A percentile compares a stretch with the other conserved stretches of the same genome.
phyloP scores from a whole-genome alignment of 768 basidiomycete genomes.

The Boletus eberwhitei region DNA sequence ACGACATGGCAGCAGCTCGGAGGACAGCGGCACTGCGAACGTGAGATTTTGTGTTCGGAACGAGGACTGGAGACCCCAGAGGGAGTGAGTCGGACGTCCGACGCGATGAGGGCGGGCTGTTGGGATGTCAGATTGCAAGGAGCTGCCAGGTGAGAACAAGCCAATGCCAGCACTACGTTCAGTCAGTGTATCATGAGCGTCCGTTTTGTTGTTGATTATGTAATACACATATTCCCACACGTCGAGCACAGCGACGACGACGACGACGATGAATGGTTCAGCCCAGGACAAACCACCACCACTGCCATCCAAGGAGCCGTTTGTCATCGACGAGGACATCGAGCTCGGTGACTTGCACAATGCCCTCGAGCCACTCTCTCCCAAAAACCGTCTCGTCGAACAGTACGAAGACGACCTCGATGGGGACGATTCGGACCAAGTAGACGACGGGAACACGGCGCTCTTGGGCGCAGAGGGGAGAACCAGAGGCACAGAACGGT shows the following conservation, averaged over 20 bases:
- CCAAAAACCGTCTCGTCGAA: conserved; percentile 14
- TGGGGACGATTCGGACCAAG: not conserved
- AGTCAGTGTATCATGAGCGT: conserved; percentile 29
- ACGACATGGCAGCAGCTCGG: conserved; percentile 50
- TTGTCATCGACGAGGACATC: conserved; percentile 16
- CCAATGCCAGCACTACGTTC: conserved; percentile 21
- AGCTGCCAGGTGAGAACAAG: conserved; percentile 24
- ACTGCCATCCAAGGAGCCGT: not conserved
- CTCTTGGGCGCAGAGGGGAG: conserved; percentile 39
- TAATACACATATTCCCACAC: conserved; percentile 25
- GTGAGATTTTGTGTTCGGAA: conserved; percentile 10
- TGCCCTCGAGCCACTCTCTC: conserved; percentile 20
- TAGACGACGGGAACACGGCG: conserved; percentile 41
- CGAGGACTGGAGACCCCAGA: conserved; percentile 7
- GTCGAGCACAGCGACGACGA: conserved; percentile 6
- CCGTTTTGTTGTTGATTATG: conserved; percentile 30
- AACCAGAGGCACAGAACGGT: conserved; percentile 26
- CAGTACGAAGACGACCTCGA: conserved; percentile 33
- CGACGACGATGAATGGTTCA: conserved; percentile 7
- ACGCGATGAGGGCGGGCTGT: conserved; percentile 13
- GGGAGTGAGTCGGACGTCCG: conserved; percentile 10
- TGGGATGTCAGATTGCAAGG: conserved; percentile 16
- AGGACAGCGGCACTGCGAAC: conserved; percentile 11
- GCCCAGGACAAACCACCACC: not conserved
- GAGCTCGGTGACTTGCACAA: conserved; percentile 36